A percentile compares a stretch with the other conserved stretches of the same genome.
Evolutionary conservation across 768 basidiomycete genomes (phyloP).

Genomic region (Collybiopsis luxurians): DNA sequence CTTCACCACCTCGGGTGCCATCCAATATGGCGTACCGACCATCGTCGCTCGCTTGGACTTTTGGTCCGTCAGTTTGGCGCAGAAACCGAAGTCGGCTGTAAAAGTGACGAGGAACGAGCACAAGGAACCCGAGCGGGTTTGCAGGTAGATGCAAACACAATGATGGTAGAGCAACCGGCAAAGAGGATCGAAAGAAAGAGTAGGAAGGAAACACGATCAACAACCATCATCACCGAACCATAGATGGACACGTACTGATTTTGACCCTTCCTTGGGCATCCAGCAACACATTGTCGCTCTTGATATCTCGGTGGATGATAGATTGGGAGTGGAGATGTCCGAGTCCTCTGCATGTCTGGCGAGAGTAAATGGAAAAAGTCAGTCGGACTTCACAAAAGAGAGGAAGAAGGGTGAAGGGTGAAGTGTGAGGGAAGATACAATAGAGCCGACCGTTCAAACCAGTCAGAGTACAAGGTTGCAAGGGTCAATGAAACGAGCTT

Average conservation of each 20-base stretch:
- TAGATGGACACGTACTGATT: conserved; percentile 96
- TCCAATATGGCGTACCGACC: conserved; percentile 98
- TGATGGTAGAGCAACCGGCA: background rate
- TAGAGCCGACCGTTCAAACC: too few relatives aligned
- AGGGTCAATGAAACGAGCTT: conserved; percentile 1
- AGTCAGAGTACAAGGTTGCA: background rate
- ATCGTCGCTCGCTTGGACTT: conserved; percentile 98
- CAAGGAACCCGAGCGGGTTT: too few relatives aligned
- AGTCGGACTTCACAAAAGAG: background rate
- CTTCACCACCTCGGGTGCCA: conserved; percentile 98
- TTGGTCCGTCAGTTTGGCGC: conserved; percentile 93
- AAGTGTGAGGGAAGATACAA: too few relatives aligned
- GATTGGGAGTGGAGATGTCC: conserved; percentile 90
- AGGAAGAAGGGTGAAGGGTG: background rate
- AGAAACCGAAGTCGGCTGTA: conserved; percentile 94
- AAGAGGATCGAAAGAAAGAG: background rate
- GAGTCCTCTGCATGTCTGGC: conserved; percentile 91
- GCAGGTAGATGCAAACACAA: too few relatives aligned
- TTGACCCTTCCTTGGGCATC: conserved; percentile 93
- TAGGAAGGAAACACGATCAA: too few relatives aligned
- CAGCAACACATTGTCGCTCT: conserved; percentile 93
- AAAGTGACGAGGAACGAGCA: background rate
- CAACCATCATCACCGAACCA: too few relatives aligned
- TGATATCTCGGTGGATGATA: conserved; percentile 97
- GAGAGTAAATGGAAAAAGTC: too few relatives aligned